phyloP scores from a whole-genome alignment of 768 basidiomycete species.

The Paxillus involutus region DNA sequence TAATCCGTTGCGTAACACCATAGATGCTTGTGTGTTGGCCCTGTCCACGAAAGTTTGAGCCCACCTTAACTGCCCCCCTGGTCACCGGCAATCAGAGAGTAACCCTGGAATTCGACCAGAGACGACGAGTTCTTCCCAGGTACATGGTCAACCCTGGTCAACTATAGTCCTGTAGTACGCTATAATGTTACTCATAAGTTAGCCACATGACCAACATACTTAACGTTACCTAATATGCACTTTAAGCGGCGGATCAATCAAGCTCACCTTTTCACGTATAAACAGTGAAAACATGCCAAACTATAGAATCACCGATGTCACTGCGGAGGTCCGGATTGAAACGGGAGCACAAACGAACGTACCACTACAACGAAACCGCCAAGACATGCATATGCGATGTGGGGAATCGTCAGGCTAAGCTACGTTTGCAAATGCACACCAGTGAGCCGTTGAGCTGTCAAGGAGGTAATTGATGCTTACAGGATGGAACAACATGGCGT shows the following conservation, averaged over 20 bases:
- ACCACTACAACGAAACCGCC: conserved; percentile 82
- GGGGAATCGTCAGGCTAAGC: conserved; percentile 58
- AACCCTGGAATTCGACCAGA: neutral
- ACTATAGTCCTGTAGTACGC: neutral
- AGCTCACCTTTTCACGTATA: conserved; percentile 75
- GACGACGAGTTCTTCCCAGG: neutral
- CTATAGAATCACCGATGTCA: conserved; percentile 35
- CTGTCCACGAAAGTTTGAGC: neutral
- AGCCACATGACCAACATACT: neutral
- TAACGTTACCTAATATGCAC: neutral
- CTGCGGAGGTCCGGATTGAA: neutral
- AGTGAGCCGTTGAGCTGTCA: neutral
- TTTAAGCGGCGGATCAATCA: conserved; percentile 5
- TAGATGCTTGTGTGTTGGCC: too few relatives aligned
- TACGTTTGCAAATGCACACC: conserved; percentile 2
- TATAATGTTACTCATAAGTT: neutral
- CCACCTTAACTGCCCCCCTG: neutral
- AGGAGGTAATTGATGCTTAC: conserved; percentile 32
- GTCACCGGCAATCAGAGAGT: neutral
- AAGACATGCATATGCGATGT: conserved; percentile 76
- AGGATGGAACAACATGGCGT: conserved; percentile 50
- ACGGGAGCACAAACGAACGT: conserved; percentile 23
- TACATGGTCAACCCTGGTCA: too few relatives aligned
- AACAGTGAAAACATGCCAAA: conserved; percentile 96
- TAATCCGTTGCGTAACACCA: neutral